These are phyloP conservation scores for Penicillium sp. DNA, from an alignment of 2,329 filamentous ascomycete genomes.

Conservation along the genomic window DNA sequence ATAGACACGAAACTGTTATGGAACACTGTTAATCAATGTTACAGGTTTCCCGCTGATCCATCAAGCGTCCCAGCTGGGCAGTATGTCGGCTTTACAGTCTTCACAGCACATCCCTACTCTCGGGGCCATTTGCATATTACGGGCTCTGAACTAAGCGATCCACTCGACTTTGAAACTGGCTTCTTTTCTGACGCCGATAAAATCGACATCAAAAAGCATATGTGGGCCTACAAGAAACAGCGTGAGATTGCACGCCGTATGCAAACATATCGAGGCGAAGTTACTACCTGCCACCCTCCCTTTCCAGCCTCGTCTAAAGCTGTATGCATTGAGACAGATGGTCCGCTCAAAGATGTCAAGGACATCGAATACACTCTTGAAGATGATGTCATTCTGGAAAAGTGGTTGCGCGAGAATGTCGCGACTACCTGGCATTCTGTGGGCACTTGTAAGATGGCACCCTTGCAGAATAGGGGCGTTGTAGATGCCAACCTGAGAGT, in stretches of 20 bases:
- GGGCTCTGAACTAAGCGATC: not conserved
- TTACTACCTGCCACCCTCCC: not conserved
- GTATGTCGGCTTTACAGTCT: not conserved
- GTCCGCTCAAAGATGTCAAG: not conserved
- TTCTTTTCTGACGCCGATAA: not conserved
- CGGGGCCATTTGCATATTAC: slow-evolving; percentile 4
- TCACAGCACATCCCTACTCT: slow-evolving; percentile 7
- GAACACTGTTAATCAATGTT: not conserved
- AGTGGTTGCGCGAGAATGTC: slow-evolving; percentile 12
- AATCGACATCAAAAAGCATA: slow-evolving; percentile 2
- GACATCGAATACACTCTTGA: slow-evolving; percentile 5
- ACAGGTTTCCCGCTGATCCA: slow-evolving; percentile 3
- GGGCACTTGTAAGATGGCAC: slow-evolving; percentile 24
- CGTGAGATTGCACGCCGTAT: slow-evolving; percentile 7
- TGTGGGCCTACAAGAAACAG: slow-evolving; percentile 10
- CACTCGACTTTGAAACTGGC: slow-evolving; percentile 1
- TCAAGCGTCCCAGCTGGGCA: not conserved
- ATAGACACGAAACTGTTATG: not conserved
- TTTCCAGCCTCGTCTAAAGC: slow-evolving; percentile 6
- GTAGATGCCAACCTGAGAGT: slow-evolving; percentile 18
- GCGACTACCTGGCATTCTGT: slow-evolving; percentile 19
- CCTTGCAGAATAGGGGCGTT: slow-evolving; percentile 13
- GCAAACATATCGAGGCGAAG: slow-evolving; percentile 2
- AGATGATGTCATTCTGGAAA: slow-evolving; percentile 21
- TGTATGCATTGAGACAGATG: not conserved